Base-by-base conservation (phyloP, 306 rosid species). In the Trifolium fragiferum region DNA sequence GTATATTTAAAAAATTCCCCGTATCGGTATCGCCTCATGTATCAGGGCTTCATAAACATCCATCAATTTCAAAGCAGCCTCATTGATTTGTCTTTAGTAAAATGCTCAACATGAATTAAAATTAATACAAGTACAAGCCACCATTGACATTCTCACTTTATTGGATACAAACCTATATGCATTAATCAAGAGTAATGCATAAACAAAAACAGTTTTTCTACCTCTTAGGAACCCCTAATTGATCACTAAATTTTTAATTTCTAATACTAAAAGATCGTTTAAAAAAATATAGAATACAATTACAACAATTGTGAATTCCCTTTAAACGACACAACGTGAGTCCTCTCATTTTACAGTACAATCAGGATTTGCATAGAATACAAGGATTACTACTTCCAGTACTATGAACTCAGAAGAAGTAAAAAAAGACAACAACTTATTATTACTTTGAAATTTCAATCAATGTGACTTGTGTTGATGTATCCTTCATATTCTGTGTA, bases 401-500 rank as follows among this genome's bases (percentile, higher is more conserved):
- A 57, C 50, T 18, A 55, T 46, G 23, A 83, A 73, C 59, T 58
- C 55, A 38, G 70, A 47, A 73, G 65, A 32, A 63, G 38, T n/a
- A 21, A 20, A 57, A 77, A 27, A 13, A 25, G 3, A n/a, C 27
- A 44, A n/a, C 8, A 46, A 13, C 50, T 70, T 57, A 53, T 43
- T 65, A 32, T 37, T 30, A 54, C 32, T 69, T 68, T 77, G 71
- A 60, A 37, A 10, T 37, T 37, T 74, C 72, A 78, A 61, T 79
- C 59, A 38, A 71, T 53, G 49, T 64, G 46, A 54, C 37, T 63
- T 74, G 10, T 61, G 68, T 78, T 43, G 68, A 68, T 68, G 71
- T 63, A 49, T 58, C 67, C 70, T 75, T 74, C 81, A 65, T 58
- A 62, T 62, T 77, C 78, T 68, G 74, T 73, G 54, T 73, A 37